Percentiles rank a stretch among this genome's conserved stretches.
Evolutionary conservation across 768 basidiomycete species (phyloP).

Genomic region (Chalciporus sphaerocephalus): DNA sequence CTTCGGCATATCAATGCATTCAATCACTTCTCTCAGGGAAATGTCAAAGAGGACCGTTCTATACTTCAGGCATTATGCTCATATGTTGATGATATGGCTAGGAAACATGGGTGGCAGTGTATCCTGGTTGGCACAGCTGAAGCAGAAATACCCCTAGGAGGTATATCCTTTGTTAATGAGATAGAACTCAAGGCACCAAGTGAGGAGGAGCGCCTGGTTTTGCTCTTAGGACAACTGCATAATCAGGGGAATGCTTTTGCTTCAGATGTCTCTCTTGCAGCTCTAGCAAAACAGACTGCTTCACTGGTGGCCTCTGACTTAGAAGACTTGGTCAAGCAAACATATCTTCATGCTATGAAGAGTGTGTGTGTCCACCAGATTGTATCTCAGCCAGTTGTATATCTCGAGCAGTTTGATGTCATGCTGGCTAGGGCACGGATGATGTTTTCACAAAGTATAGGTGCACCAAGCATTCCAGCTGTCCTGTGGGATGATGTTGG

Average conservation of each 20-base stretch:
- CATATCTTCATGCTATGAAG: conserved; percentile 44
- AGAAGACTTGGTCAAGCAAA: conserved; percentile 57
- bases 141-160: conserved; percentile 55
- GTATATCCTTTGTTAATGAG: conserved; percentile 83
- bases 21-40: conserved; percentile 57
- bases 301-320: conserved; percentile 85
- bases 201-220: conserved; percentile 65
- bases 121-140: conserved; percentile 73
- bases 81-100: conserved; percentile 58
- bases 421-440: conserved; percentile 70
- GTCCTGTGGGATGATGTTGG: conserved; percentile 98
- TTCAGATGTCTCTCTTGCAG: conserved; percentile 72
- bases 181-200: conserved; percentile 70
- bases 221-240: conserved; percentile 44
- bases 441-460: conserved; percentile 87
- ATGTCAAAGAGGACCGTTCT: conserved; percentile 54
- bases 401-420: conserved; percentile 60
- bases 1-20: conserved; percentile 81
- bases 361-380: conserved; percentile 1
- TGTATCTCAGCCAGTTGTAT: conserved; percentile 15
- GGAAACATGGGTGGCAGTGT: conserved; percentile 62
- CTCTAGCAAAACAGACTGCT: conserved; percentile 82
- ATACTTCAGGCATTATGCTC: conserved; percentile 58
- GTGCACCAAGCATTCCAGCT: conserved; percentile 93
- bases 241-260: conserved; percentile 44